Conservation (phyloP, 192 early-diverging fungal genomes). For the Hyaloraphidium curvatum region DNA sequence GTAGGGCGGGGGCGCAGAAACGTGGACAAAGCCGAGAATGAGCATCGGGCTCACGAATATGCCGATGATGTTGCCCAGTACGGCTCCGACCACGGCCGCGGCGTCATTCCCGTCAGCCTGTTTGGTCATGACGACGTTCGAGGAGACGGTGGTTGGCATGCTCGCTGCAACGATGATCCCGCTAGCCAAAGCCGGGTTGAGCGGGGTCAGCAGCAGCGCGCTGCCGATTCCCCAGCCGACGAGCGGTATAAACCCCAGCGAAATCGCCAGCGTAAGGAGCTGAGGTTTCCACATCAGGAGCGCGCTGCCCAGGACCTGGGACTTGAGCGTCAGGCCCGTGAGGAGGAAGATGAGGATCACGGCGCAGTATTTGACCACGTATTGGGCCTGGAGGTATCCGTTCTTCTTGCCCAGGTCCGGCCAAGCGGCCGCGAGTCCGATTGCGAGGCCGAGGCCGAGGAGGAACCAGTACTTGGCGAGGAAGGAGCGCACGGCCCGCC, state of each 20-base stretch:
- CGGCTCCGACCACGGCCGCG: conserved; percentile 41
- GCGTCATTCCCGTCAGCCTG: conserved; percentile 45
- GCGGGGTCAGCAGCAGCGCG: conserved; percentile 22
- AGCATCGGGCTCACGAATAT: conserved; percentile 36
- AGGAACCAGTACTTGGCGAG: conserved; percentile 39
- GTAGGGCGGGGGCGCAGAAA: conserved; percentile 22
- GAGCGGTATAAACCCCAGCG: conserved; percentile 33
- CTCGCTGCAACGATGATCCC: conserved; percentile 36
- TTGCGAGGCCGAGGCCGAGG: conserved; percentile 37
- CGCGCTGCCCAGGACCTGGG: conserved; percentile 26
- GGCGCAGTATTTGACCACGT: conserved; percentile 44
- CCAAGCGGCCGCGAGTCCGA: conserved; percentile 37
- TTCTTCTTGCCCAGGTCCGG: conserved; percentile 33
- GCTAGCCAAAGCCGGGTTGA: conserved; percentile 25
- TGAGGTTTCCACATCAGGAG: conserved; percentile 36
- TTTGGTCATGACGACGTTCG: conserved; percentile 59
- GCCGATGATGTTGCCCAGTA: conserved; percentile 46
- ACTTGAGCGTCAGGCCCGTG: conserved; percentile 39
- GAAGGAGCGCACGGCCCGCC: conserved; percentile 12
- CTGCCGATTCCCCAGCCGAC: conserved; percentile 34
- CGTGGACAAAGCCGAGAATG: conserved; percentile 25
- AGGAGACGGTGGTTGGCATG: conserved; percentile 53
- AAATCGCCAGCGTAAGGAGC: conserved; percentile 30
- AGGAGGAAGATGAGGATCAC: conserved; percentile 41
- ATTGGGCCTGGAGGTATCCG: conserved; percentile 29